Conservation (phyloP, 2,329 filamentous ascomycete species). For the Xylariales sp. region DNA sequence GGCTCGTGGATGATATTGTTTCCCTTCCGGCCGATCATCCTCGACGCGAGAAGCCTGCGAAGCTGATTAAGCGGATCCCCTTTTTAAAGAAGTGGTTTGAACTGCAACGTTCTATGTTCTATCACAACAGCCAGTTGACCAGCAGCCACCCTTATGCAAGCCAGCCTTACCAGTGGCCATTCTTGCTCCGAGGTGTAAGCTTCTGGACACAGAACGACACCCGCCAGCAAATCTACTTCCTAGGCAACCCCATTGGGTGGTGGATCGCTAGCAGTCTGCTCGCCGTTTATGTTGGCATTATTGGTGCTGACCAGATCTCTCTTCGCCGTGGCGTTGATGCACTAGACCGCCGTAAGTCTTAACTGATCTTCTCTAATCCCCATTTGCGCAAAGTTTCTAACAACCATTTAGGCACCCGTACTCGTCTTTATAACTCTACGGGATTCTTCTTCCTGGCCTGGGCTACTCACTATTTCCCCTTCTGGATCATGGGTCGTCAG, state of each 20-base stretch:
- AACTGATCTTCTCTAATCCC: too few relatives aligned
- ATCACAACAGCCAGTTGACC: conserved; percentile 97
- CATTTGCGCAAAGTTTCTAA: too few relatives aligned
- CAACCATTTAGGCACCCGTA: conserved; percentile 68
- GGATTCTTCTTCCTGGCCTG: conserved; percentile 99
- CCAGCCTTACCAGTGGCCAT: conserved; percentile 95
- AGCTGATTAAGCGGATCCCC: conserved; percentile 75
- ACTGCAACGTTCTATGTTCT: conserved; percentile 97
- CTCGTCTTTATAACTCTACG: conserved; percentile 94
- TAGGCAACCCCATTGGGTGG: conserved; percentile 96
- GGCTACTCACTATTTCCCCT: conserved; percentile 96
- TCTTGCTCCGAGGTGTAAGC: conserved; percentile 92
- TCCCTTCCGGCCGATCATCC: conserved; percentile 67
- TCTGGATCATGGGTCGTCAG: conserved; percentile 97
- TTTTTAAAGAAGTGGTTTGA: conserved; percentile 96
- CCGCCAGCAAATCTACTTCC: conserved; percentile 95
- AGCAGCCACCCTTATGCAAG: conserved; percentile 96
- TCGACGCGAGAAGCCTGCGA: conserved; percentile 71
- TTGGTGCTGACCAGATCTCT: conserved; percentile 89
- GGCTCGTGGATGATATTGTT: conserved; percentile 90
- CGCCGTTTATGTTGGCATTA: conserved; percentile 87
- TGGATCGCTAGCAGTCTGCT: conserved; percentile 91
- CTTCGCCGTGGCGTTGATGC: conserved; percentile 90
- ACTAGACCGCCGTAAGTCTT: conserved; percentile 79
- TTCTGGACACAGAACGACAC: conserved; percentile 99